These are phyloP conservation scores for Aspergillus brunneoviolaceus DNA, from an alignment of 2,329 filamentous ascomycete species.

Conservation along the genomic window DNA sequence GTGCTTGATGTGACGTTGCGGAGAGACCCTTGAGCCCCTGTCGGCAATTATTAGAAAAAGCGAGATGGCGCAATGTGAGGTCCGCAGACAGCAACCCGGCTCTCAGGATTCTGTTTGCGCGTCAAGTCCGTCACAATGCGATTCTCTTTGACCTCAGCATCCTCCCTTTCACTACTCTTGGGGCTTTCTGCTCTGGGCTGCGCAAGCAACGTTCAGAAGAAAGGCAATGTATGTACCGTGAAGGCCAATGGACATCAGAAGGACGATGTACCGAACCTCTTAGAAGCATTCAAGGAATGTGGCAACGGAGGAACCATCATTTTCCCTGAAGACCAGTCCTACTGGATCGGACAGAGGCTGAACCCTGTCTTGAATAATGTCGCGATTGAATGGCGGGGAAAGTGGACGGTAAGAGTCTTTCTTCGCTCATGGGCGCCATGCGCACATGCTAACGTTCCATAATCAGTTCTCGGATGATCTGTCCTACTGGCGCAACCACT, in stretches of 20 bases:
- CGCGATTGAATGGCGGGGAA: constrained; percentile 53
- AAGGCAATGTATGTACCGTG: constrained; percentile 40
- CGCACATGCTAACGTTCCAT: not conserved
- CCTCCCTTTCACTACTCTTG: not conserved
- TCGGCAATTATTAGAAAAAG: not conserved
- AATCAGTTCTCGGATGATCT: constrained; percentile 50
- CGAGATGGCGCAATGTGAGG: not conserved
- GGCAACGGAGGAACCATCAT: constrained; percentile 47
- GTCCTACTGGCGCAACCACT: constrained; percentile 56
- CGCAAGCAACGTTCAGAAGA: constrained; percentile 5
- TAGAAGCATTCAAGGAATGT: constrained; percentile 43
- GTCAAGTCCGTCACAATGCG: not conserved
- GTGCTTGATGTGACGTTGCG: not conserved
- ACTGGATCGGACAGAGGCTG: constrained; percentile 52
- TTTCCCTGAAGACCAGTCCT: constrained; percentile 52
- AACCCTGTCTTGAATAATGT: constrained; percentile 54
- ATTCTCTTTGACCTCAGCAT: not conserved
- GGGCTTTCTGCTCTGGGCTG: constrained; percentile 4
- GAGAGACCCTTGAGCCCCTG: not conserved
- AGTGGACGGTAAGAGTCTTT: constrained; percentile 46
- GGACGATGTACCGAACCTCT: constrained; percentile 44
- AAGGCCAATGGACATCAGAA: constrained; percentile 37
- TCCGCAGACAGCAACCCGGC: not conserved
- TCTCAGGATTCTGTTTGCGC: not conserved
- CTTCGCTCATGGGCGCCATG: not conserved